Conservation (phyloP, 306 rosid species). For the Cicer bijugum region DNA sequence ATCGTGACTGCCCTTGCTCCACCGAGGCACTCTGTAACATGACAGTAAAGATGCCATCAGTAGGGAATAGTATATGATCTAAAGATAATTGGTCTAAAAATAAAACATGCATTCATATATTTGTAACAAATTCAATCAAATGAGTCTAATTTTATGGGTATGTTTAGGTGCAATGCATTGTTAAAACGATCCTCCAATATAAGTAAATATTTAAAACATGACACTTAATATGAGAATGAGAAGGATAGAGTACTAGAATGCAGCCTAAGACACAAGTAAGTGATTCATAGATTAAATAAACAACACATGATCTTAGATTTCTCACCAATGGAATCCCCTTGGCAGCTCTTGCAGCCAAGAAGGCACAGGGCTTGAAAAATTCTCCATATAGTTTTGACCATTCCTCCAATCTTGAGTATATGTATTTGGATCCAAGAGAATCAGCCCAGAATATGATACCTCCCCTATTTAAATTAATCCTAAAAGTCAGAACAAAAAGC, state of each 20-base stretch:
- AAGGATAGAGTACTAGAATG: not conserved
- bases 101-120: not conserved
- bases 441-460: conserved; percentile 98
- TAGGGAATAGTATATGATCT: not conserved
- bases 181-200: not conserved
- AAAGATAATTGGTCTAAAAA: not conserved
- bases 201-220: too few species aligned
- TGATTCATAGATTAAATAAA: conserved; percentile 5
- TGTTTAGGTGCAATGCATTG: conserved; percentile 9
- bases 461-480: conserved; percentile 67
- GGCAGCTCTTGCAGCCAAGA: conserved; percentile 94
- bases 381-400: conserved; percentile 80
- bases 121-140: not conserved
- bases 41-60: conserved; percentile 37
- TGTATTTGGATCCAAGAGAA: conserved; percentile 84
- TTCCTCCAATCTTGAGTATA: conserved; percentile 73
- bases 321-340: conserved; percentile 82
- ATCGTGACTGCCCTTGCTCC: conserved; percentile 49
- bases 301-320: conserved; percentile 35
- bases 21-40: conserved; percentile 48
- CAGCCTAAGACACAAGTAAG: not conserved
- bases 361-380: conserved; percentile 89
- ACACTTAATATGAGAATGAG: too few species aligned
- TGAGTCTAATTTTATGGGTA: not conserved
- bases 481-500: conserved; percentile 32